phyloP scores from a whole-genome alignment of 805 yeast genomes.

The Lipomyces sp. region DNA sequence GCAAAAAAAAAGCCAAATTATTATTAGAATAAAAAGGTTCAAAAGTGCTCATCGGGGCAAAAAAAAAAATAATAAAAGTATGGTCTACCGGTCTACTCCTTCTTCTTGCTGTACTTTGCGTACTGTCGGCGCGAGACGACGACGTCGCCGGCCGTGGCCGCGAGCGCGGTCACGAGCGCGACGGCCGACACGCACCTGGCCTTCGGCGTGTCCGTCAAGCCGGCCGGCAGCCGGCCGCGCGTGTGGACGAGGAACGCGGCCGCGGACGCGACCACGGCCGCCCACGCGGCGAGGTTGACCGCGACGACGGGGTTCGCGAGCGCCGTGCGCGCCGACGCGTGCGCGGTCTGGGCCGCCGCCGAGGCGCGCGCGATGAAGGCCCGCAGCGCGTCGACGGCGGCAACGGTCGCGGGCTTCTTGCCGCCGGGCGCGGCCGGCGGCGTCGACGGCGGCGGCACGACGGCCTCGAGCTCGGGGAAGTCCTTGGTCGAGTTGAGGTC shows the following conservation, averaged over 20 bases:
- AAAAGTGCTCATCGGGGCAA: no score
- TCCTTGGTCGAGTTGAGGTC: not conserved
- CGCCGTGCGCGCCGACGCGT: not conserved
- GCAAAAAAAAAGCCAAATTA: no score
- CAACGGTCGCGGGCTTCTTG: not conserved
- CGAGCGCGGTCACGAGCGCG: constrained; percentile 4
- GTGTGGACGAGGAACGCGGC: no score
- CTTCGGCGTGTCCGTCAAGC: constrained; percentile 2
- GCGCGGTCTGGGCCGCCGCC: not conserved
- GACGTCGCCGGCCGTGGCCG: constrained; percentile 10
- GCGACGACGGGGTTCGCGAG: constrained; percentile 13
- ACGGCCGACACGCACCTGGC: not conserved
- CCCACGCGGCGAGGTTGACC: not conserved
- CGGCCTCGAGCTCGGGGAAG: no score
- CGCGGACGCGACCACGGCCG: no score
- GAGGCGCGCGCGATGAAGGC: constrained; percentile 2
- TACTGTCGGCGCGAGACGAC: constrained; percentile 4
- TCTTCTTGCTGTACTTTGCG: constrained; percentile 10
- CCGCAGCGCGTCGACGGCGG: constrained; percentile 12
- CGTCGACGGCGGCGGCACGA: not conserved
- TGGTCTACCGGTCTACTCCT: no score
- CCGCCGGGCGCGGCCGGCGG: not conserved
- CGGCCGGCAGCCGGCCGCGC: constrained; percentile 2
- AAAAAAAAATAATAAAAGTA: no score
- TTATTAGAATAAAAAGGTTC: no score